A percentile compares a stretch with the other conserved stretches of the same genome.
Conservation (phyloP, 2,329 filamentous ascomycete species). For the Alternaria consortialis region DNA sequence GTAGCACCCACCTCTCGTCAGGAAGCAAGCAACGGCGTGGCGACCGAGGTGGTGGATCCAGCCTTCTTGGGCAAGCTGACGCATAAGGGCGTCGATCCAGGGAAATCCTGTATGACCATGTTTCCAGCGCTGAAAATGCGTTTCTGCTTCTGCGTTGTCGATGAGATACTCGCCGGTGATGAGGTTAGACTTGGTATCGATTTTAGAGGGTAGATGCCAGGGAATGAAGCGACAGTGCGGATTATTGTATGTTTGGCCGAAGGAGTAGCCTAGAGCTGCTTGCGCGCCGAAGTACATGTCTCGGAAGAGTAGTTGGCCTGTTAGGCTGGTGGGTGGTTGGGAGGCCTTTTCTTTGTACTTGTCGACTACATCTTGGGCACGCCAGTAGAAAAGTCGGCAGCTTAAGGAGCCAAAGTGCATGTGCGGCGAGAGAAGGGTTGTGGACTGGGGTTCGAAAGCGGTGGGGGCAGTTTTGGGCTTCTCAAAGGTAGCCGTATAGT, state of each 20-base stretch:
- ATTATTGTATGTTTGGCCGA: constrained; percentile 72
- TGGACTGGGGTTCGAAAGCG: constrained; percentile 75
- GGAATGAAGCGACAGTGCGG: constrained; percentile 75
- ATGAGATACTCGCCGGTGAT: constrained; percentile 70
- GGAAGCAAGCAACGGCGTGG: constrained; percentile 80
- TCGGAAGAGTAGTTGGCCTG: constrained; percentile 77
- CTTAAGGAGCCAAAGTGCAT: constrained; percentile 78
- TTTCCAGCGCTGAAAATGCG: constrained; percentile 74
- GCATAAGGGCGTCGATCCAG: constrained; percentile 83
- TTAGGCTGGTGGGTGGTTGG: constrained; percentile 71
- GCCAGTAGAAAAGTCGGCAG: constrained; percentile 77
- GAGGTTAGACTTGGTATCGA: constrained; percentile 54
- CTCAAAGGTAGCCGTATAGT: constrained; percentile 76
- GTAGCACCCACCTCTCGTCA: constrained; percentile 82
- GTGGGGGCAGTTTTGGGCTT: constrained; percentile 80
- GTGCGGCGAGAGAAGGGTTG: constrained; percentile 76
- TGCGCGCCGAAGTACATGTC: constrained; percentile 88
- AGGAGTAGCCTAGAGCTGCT: constrained; percentile 70
- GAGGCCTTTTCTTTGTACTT: constrained; percentile 65
- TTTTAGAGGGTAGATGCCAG: constrained; percentile 76
- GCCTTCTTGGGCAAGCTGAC: constrained; percentile 73
- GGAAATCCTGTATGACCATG: constrained; percentile 76
- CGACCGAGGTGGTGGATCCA: constrained; percentile 84
- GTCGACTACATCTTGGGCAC: constrained; percentile 69
- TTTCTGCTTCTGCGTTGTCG: constrained; percentile 69